Evolutionary conservation across 352 stramenopile species (phyloP).

Genomic region (Poterioochromonas sp.): DNA sequence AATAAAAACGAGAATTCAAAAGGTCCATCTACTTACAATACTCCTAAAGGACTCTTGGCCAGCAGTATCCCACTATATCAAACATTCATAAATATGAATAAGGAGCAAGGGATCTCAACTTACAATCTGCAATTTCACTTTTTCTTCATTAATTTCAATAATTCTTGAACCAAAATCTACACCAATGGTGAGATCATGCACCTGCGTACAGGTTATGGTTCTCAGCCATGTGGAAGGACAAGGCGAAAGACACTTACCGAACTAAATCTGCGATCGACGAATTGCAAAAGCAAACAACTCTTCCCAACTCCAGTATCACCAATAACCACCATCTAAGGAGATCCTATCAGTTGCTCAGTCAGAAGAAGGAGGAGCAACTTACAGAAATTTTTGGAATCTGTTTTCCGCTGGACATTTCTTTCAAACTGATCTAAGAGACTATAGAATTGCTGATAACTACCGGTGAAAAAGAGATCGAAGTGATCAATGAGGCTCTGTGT

Average conservation of each 20-base stretch:
- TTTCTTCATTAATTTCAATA: conserved; percentile 21
- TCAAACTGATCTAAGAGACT: no score
- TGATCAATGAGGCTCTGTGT: no score
- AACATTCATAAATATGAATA: background rate
- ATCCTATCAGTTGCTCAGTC: background rate
- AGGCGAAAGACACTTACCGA: background rate
- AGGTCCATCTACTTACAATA: conserved; percentile 16
- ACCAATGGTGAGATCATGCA: conserved; percentile 19
- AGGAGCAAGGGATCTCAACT: background rate
- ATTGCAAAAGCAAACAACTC: conserved; percentile 86
- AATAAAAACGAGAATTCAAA: background rate
- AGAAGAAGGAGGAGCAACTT: background rate
- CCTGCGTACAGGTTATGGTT: background rate
- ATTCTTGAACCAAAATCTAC: conserved; percentile 28
- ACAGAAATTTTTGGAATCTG: background rate
- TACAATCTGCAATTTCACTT: conserved; percentile 28
- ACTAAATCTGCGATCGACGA: conserved; percentile 54
- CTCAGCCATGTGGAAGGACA: no score
- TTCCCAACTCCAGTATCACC: conserved; percentile 92
- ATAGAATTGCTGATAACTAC: no score
- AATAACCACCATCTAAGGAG: conserved; percentile 72
- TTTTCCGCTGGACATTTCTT: background rate
- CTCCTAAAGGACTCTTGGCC: conserved; percentile 21
- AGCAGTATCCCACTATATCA: conserved; percentile 25
- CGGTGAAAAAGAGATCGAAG: no score